Percentiles rank a stretch among this genome's conserved stretches.
These are phyloP conservation scores for Candida chilensis DNA, from an alignment of 805 yeast species.

Conservation along the genomic window DNA sequence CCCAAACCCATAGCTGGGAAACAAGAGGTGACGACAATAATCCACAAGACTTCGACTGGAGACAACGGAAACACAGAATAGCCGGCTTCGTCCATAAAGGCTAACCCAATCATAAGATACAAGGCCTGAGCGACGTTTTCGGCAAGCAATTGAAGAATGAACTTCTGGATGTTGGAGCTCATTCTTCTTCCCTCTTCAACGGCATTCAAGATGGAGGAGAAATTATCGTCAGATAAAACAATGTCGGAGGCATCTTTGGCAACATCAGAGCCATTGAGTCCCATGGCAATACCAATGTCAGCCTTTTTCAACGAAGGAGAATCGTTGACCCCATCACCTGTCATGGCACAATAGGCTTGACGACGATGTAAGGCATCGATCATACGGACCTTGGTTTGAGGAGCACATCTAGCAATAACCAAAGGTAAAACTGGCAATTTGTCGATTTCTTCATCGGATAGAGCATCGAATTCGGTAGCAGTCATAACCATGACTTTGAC, in stretches of 20 bases:
- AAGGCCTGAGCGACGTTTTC: constrained; percentile 68
- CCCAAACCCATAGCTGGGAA: constrained; percentile 84
- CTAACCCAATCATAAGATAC: constrained; percentile 63
- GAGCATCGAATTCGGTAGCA: constrained; percentile 59
- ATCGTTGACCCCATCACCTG: constrained; percentile 80
- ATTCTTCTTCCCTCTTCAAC: constrained; percentile 76
- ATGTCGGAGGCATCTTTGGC: constrained; percentile 81
- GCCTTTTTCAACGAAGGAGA: constrained; percentile 71
- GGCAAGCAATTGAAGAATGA: constrained; percentile 64
- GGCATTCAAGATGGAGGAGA: constrained; percentile 71
- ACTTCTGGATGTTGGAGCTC: constrained; percentile 72
- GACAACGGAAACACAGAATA: constrained; percentile 75
- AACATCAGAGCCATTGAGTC: constrained; percentile 72
- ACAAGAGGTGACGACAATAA: constrained; percentile 69
- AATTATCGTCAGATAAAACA: constrained; percentile 68
- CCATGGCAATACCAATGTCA: constrained; percentile 83
- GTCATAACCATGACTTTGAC: constrained; percentile 67
- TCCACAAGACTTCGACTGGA: constrained; percentile 77
- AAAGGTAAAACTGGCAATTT: constrained; percentile 57
- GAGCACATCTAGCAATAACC: constrained; percentile 79
- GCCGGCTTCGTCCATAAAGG: constrained; percentile 52
- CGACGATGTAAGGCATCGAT: constrained; percentile 67
- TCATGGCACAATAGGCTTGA: constrained; percentile 65
- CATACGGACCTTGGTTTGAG: constrained; percentile 74
- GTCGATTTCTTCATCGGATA: constrained; percentile 55